Evolutionary conservation across 2,329 filamentous ascomycete genomes (phyloP).

Genomic region (Phoma sp.): DNA sequence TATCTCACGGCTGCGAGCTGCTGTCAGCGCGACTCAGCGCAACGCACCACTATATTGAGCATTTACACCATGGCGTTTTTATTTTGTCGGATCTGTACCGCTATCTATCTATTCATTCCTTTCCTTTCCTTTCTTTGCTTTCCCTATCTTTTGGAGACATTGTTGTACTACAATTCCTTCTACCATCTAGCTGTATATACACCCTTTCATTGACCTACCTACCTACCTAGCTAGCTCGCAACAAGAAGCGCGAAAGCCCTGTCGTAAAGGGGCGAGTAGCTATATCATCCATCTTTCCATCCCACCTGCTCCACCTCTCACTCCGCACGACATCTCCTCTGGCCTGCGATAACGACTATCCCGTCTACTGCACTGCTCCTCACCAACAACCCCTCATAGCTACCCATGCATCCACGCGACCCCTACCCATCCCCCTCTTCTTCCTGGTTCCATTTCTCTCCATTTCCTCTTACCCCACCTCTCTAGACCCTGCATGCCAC

Average conservation of each 20-base stretch:
- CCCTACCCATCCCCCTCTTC: no score
- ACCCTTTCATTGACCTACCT: neutral
- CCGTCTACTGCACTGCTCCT: neutral
- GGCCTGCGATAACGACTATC: no score
- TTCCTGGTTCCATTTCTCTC: no score
- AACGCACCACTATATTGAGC: neutral
- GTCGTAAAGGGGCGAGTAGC: neutral
- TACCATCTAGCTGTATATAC: neutral
- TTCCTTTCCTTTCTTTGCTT: no score
- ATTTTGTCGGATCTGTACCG: neutral
- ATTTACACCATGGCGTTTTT: constrained; percentile 7
- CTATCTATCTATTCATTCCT: neutral
- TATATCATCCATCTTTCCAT: no score
- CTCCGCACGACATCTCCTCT: no score
- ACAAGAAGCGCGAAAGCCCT: neutral
- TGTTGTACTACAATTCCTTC: neutral
- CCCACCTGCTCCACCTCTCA: no score
- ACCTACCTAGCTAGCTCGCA: neutral
- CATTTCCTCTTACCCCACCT: no score
- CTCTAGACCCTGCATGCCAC: no score
- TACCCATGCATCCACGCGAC: no score
- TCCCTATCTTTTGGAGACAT: neutral
- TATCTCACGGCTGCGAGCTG: neutral
- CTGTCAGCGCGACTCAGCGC: neutral
- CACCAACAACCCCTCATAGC: neutral